Conservation (phyloP, 2,329 filamentous ascomycete genomes). For the Clarireedia hainanense region DNA sequence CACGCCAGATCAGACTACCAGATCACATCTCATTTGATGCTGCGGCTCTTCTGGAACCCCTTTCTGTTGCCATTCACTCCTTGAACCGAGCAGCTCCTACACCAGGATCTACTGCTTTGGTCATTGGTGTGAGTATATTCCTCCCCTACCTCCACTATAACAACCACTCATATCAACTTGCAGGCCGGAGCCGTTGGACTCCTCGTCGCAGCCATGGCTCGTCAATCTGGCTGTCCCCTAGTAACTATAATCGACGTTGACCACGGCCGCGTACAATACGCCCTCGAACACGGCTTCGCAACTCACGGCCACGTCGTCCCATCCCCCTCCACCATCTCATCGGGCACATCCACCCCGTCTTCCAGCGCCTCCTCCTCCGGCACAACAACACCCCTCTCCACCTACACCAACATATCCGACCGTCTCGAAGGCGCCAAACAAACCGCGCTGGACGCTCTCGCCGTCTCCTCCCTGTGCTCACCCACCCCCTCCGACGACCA, state of each 20-base stretch:
- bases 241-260: conserved; percentile 56
- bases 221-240: conserved; percentile 49
- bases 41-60: conserved; percentile 52
- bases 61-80: conserved; percentile 55
- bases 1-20: conserved; percentile 39
- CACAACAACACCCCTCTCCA: conserved; percentile 33
- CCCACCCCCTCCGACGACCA: conserved; percentile 34
- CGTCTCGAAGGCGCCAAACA: conserved; percentile 44
- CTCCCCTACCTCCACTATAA: neutral
- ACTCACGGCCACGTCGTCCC: conserved; percentile 51
- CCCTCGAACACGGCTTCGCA: conserved; percentile 49
- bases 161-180: neutral
- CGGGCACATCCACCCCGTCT: conserved; percentile 41
- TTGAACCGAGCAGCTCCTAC: conserved; percentile 46
- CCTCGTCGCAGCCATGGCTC: conserved; percentile 54
- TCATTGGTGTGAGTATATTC: conserved; percentile 42
- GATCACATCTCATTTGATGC: conserved; percentile 50
- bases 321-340: conserved; percentile 37
- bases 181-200: conserved; percentile 51
- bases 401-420: conserved; percentile 33
- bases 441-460: conserved; percentile 42
- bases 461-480: conserved; percentile 24
- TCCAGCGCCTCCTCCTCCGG: conserved; percentile 10
- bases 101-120: conserved; percentile 49
- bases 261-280: conserved; percentile 51